phyloP scores from a whole-genome alignment of 2,329 filamentous ascomycete genomes.

The Penicillium sp. region DNA sequence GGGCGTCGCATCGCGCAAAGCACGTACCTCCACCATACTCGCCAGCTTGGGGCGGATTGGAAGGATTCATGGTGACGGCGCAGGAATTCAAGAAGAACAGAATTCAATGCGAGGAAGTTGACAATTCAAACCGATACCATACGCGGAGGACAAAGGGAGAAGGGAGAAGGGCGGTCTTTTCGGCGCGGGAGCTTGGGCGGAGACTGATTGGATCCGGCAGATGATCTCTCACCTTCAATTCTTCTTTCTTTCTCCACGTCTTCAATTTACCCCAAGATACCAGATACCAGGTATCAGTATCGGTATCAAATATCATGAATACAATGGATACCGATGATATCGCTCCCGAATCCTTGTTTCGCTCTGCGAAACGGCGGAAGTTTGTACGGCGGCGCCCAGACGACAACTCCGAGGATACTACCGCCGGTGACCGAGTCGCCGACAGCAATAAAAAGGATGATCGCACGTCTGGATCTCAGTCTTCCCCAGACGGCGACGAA shows the following conservation, averaged over 20 bases:
- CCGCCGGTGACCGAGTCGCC: conserved; percentile 5
- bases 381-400: conserved; percentile 45
- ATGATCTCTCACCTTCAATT: conserved; percentile 7
- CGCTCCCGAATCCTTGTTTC: conserved; percentile 39
- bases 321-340: conserved; percentile 30
- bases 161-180: conserved; percentile 20
- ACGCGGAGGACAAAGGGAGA: conserved; percentile 7
- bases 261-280: not conserved
- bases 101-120: not conserved
- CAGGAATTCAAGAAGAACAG: not conserved
- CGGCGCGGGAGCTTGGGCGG: conserved; percentile 21
- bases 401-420: conserved; percentile 19
- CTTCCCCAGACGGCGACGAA: conserved; percentile 15
- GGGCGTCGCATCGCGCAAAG: conserved; percentile 7
- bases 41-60: conserved; percentile 43
- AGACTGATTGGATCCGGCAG: conserved; percentile 9
- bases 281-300: too few relatives aligned
- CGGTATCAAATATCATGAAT: too few relatives aligned
- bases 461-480: conserved; percentile 10
- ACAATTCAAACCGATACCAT: conserved; percentile 12
- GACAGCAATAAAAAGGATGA: conserved; percentile 11
- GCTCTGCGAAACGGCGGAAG: conserved; percentile 50
- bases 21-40: conserved; percentile 49
- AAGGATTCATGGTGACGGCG: conserved; percentile 38
- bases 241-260: conserved; percentile 1